Evolutionary conservation across 2,329 filamentous ascomycete genomes (phyloP).

Genomic region (Aspergillus melleus): DNA sequence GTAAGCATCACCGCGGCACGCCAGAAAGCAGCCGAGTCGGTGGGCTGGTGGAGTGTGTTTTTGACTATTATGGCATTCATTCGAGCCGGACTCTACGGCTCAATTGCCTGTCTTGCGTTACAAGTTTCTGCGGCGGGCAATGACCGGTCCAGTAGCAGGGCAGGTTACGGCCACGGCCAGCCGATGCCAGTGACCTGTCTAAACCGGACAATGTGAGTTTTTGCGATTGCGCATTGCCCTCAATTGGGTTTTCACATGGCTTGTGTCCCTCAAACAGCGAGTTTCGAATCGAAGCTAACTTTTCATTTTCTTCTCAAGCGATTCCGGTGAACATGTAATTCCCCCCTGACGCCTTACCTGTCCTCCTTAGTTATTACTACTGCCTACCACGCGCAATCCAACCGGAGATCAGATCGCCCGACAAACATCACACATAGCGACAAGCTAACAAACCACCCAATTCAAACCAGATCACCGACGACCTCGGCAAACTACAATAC

Average conservation of each 20-base stretch:
- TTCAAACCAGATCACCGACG: slow-evolving; percentile 65
- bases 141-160: slow-evolving; percentile 18
- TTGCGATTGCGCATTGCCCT: background rate
- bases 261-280: too few species aligned
- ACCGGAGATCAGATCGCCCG: background rate
- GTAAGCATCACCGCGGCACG: background rate
- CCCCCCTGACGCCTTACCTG: background rate
- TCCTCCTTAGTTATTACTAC: background rate
- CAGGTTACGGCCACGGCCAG: slow-evolving; percentile 55
- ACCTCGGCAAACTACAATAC: slow-evolving; percentile 81
- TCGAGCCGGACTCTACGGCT: slow-evolving; percentile 10
- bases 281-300: background rate
- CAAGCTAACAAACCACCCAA: background rate
- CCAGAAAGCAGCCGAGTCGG: slow-evolving; percentile 5
- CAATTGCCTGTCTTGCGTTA: slow-evolving; percentile 19
- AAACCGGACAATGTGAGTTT: slow-evolving; percentile 68
- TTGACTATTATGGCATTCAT: background rate
- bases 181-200: slow-evolving; percentile 70
- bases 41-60: slow-evolving; percentile 3
- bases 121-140: slow-evolving; percentile 26
- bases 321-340: slow-evolving; percentile 34
- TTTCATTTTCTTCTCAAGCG: slow-evolving; percentile 14
- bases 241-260: background rate
- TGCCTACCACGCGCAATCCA: background rate
- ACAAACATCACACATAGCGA: slow-evolving; percentile 8